Base-by-base conservation (phyloP, 306 rosid genomes). In the Glycine tomentella region DNA sequence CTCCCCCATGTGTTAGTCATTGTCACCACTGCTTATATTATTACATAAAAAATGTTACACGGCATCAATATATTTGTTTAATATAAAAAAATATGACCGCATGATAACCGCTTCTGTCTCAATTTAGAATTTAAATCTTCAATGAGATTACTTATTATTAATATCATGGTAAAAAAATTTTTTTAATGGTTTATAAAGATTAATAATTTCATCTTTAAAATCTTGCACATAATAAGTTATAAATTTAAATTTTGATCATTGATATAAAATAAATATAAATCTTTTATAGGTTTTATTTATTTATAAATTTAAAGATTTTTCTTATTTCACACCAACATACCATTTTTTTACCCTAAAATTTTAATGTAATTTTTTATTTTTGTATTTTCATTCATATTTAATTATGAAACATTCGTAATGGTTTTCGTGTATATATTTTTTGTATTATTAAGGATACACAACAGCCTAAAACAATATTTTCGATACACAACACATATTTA, bases 1-100 rank as follows among this genome's bases (percentile, higher is more conserved):
- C 16, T 52, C 31, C 62, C 81, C 62, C 81, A 34, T 77, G 81
- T 66, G 67, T 36, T 40, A 4, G 75, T 52, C 66, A 76, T 49
- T 33, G 38, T 67, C 74, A 55, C n/a, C 56, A 25, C 46, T 33
- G 6, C 56, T 52, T 66, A 7, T 50, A 34, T n/a, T 64, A 64
- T 62, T 36, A n/a, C 52, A 36, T 53, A 5, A 72, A 52, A 72
- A 33, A 9, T 38, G 65, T 3, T 40, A 73, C 16, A 36, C 71
- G 12, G 12, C 36, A 15, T 44, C 58, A 5, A 33, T 62, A 10
- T 61, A 9, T 17, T 66, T 33, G 6, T 45, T 51, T 65, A 7
- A 49, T 25, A 25, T 25, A 25, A 20, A 20, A n/a, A 20, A 20
- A 20, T 20, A 20, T 1, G 20, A 20, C 20, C 20, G n/a, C n/a